Evolutionary conservation across 176 grass and related monocot genomes (phyloP).

Genomic region (Ensete glaucum): DNA sequence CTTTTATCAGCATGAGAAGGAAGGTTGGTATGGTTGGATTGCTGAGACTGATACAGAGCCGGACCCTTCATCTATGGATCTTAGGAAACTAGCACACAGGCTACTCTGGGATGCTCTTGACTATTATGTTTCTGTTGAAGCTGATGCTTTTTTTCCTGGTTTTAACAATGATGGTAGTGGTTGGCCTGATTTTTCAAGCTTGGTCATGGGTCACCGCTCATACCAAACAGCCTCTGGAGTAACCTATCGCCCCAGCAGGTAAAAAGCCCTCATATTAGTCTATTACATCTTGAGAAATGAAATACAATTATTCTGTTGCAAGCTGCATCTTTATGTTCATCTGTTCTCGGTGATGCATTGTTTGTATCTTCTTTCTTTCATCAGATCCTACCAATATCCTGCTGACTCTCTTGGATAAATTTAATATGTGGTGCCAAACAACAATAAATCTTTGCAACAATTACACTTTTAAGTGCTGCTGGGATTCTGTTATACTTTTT

Average conservation of each 20-base stretch:
- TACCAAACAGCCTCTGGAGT: slow-evolving; percentile 61
- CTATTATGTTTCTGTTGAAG: slow-evolving; percentile 88
- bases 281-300: not conserved
- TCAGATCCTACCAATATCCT: not conserved
- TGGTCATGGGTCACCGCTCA: slow-evolving; percentile 87
- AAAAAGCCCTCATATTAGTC: slow-evolving; percentile 18
- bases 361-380: not conserved
- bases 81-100: slow-evolving; percentile 65
- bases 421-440: no score
- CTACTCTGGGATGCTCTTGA: slow-evolving; percentile 96
- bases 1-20: slow-evolving; percentile 89
- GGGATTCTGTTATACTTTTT: no score
- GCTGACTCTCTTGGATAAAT: not conserved
- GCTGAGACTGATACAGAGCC: slow-evolving; percentile 75
- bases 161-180: slow-evolving; percentile 79
- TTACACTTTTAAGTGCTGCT: no score
- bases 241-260: slow-evolving; percentile 95
- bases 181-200: slow-evolving; percentile 72
- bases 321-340: not conserved
- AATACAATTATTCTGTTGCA: not conserved
- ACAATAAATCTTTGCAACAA: no score
- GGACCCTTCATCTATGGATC: slow-evolving; percentile 39
- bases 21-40: slow-evolving; percentile 99
- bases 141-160: slow-evolving; percentile 98
- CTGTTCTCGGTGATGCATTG: not conserved